Evolutionary conservation across 2,329 filamentous ascomycete species (phyloP).

Genomic region (Cytospora chrysosperma): DNA sequence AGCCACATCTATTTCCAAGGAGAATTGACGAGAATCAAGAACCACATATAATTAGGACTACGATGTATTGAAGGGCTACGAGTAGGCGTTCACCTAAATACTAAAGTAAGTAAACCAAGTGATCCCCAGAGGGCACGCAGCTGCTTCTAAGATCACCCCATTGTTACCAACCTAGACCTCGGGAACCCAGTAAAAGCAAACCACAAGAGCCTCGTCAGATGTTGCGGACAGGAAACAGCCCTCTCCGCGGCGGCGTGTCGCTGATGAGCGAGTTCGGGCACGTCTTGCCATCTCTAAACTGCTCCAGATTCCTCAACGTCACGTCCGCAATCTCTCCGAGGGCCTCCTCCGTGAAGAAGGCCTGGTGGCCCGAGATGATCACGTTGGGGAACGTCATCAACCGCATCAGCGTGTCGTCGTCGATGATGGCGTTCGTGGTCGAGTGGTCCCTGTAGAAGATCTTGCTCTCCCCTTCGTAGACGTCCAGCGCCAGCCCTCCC

Average conservation of each 20-base stretch:
- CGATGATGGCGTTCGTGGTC: conserved; percentile 53
- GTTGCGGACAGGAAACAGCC: conserved; percentile 14
- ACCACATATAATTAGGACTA: too few relatives aligned
- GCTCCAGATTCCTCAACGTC: conserved; percentile 56
- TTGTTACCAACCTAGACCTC: too few relatives aligned
- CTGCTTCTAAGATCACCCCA: too few relatives aligned
- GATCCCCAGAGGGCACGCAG: too few relatives aligned
- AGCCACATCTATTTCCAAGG: too few relatives aligned
- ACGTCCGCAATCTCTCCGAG: conserved; percentile 61
- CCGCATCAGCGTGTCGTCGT: conserved; percentile 65
- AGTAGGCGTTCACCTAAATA: too few relatives aligned
- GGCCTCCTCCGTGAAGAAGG: conserved; percentile 67
- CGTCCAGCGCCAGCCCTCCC: conserved; percentile 64
- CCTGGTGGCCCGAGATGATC: conserved; percentile 66
- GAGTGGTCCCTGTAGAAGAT: conserved; percentile 68
- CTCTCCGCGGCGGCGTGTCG: conserved; percentile 7
- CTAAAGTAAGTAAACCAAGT: too few relatives aligned
- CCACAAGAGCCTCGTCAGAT: conserved; percentile 11
- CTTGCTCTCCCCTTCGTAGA: conserved; percentile 64
- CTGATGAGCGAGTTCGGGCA: conserved; percentile 41
- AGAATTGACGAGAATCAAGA: too few relatives aligned
- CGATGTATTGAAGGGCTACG: too few relatives aligned
- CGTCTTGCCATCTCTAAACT: conserved; percentile 37
- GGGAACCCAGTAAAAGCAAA: background rate
- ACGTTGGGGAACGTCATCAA: conserved; percentile 69